phyloP scores from a whole-genome alignment of 495 filamentous ascomycete species.

The Penicillium canescens region DNA sequence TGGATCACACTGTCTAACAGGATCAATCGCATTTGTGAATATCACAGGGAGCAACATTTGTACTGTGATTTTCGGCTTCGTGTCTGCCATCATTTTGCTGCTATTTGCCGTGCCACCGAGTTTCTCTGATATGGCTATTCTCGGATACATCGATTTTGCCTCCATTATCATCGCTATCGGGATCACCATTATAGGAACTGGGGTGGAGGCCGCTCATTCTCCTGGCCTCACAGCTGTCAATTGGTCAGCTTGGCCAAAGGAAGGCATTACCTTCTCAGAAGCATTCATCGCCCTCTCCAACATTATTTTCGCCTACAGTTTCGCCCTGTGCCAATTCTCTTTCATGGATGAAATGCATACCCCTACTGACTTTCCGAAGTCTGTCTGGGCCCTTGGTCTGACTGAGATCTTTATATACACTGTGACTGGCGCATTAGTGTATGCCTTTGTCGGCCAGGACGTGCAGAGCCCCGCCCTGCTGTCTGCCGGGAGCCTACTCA shows the following conservation, averaged over 20 bases:
- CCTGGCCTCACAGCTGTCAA: constrained; percentile 33
- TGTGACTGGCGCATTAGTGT: constrained; percentile 66
- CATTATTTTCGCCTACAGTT: constrained; percentile 67
- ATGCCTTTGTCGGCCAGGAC: constrained; percentile 64
- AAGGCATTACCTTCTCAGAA: constrained; percentile 31
- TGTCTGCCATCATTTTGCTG: constrained; percentile 62
- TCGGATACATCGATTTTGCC: constrained; percentile 60
- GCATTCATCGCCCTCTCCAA: constrained; percentile 64
- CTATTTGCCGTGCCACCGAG: constrained; percentile 59
- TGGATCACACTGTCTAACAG: constrained; percentile 69
- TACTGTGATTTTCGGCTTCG: constrained; percentile 61
- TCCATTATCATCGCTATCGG: constrained; percentile 66
- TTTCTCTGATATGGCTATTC: constrained; percentile 57
- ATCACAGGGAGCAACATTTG: constrained; percentile 61
- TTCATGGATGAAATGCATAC: constrained; percentile 78
- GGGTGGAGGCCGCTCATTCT: constrained; percentile 40
- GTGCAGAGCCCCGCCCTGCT: constrained; percentile 68
- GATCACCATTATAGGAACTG: constrained; percentile 67
- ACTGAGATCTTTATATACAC: constrained; percentile 70
- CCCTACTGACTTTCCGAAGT: constrained; percentile 61
- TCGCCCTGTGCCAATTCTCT: constrained; percentile 66
- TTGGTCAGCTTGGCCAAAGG: constrained; percentile 42
- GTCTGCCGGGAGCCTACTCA: constrained; percentile 57
- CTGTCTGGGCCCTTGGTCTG: constrained; percentile 58
- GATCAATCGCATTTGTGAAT: constrained; percentile 66